phyloP scores from a whole-genome alignment of 805 yeast species.

The Torulaspora indica region DNA sequence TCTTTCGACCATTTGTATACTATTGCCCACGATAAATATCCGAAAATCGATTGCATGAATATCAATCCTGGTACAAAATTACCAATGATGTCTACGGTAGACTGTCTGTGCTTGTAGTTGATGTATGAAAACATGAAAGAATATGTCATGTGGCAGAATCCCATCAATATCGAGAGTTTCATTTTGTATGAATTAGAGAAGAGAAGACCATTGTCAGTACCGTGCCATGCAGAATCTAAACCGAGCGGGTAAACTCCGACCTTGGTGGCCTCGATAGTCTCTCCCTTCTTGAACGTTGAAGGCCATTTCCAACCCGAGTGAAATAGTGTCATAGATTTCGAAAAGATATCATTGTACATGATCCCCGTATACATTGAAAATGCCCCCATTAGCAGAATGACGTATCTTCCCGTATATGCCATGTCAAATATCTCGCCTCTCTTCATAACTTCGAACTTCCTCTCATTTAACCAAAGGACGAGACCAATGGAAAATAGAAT shows the following conservation, averaged over 20 bases:
- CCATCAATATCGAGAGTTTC: constrained; percentile 94
- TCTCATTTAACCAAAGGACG: constrained; percentile 68
- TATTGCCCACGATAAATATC: constrained; percentile 80
- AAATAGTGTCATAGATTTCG: constrained; percentile 84
- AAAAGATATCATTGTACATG: constrained; percentile 88
- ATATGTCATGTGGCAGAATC: constrained; percentile 90
- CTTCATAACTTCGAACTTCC: constrained; percentile 57
- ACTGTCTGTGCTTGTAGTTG: constrained; percentile 65
- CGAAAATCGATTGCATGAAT: constrained; percentile 95
- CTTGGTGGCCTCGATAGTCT: constrained; percentile 59
- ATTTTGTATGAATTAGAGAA: constrained; percentile 95
- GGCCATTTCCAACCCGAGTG: constrained; percentile 95
- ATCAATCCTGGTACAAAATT: constrained; percentile 91
- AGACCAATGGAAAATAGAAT: constrained; percentile 72
- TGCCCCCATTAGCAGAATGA: constrained; percentile 83
- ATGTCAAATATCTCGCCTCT: constrained; percentile 93
- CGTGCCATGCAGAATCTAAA: constrained; percentile 94
- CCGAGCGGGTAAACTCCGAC: constrained; percentile 78
- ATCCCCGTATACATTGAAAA: constrained; percentile 96
- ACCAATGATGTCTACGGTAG: constrained; percentile 77
- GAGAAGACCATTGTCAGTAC: constrained; percentile 83
- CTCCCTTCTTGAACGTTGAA: constrained; percentile 60
- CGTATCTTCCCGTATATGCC: constrained; percentile 93
- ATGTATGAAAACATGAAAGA: constrained; percentile 80
- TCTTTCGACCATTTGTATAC: constrained; percentile 92